Conservation (phyloP, 1,284 basidiomycete species). For the Athelia sp. region DNA sequence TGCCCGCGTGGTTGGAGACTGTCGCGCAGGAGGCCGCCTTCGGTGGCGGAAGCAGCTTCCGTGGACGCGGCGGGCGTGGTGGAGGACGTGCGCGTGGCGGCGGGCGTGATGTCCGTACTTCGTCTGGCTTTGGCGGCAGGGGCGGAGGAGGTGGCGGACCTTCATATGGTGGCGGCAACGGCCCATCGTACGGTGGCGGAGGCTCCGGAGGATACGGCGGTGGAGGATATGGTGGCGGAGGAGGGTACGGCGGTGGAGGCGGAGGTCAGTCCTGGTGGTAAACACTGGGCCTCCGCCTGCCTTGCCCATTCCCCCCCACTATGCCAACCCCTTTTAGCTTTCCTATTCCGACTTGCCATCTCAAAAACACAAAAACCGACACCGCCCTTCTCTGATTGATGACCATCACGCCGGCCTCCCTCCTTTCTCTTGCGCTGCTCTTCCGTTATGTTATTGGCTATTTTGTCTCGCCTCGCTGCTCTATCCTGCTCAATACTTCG, state of each 20-base stretch:
- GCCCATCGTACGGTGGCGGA: slow-evolving; percentile 26
- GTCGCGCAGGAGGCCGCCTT: slow-evolving; percentile 82
- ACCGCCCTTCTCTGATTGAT: background rate
- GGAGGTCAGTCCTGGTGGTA: slow-evolving; percentile 38
- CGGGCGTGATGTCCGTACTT: slow-evolving; percentile 43
- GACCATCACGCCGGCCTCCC: background rate
- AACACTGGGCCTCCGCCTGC: slow-evolving; percentile 13
- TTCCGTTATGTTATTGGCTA: slow-evolving; percentile 23
- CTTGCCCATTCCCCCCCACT: slow-evolving; percentile 5
- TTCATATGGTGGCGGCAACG: slow-evolving; percentile 27
- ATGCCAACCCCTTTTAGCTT: slow-evolving; percentile 5
- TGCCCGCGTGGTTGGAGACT: slow-evolving; percentile 88
- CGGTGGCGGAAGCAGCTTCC: slow-evolving; percentile 46
- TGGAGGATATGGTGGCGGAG: slow-evolving; percentile 33
- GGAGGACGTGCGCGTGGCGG: slow-evolving; percentile 46
- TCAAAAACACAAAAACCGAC: slow-evolving; percentile 4
- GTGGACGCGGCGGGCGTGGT: slow-evolving; percentile 54
- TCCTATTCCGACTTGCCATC: slow-evolving; percentile 11
- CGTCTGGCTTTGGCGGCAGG: slow-evolving; percentile 29
- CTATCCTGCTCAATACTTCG: slow-evolving; percentile 47
- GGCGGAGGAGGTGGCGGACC: slow-evolving; percentile 22
- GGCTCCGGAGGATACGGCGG: slow-evolving; percentile 26
- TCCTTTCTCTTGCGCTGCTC: slow-evolving; percentile 51
- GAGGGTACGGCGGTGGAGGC: slow-evolving; percentile 24
- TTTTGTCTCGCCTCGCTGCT: slow-evolving; percentile 58